Evolutionary conservation across 169 alveolate species (phyloP).

Genomic region (Cryptosporidium canis): DNA sequence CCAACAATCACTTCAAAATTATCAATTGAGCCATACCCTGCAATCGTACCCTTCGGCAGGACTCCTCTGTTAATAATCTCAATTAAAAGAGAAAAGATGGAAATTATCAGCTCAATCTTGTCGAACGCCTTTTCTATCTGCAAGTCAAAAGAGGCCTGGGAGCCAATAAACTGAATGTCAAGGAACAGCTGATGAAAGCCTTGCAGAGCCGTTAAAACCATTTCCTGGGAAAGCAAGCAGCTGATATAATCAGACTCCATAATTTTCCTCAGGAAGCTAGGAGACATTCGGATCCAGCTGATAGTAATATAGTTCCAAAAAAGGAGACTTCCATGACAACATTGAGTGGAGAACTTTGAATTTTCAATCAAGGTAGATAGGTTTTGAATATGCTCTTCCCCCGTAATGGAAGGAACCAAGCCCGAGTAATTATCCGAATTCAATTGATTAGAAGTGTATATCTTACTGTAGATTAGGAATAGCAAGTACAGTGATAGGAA

Average conservation of each 20-base stretch:
- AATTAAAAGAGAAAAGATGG: slow-evolving; percentile 33
- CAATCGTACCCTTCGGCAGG: slow-evolving; percentile 42
- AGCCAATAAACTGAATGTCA: not conserved
- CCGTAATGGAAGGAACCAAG: slow-evolving; percentile 43
- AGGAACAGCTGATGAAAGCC: slow-evolving; percentile 5
- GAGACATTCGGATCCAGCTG: slow-evolving; percentile 51
- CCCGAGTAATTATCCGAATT: not conserved
- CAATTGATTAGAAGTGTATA: not conserved
- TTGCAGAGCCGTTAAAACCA: not conserved
- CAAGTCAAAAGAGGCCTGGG: slow-evolving; percentile 1
- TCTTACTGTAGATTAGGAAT: slow-evolving; percentile 26
- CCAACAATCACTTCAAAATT: slow-evolving; percentile 19
- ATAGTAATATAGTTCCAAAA: slow-evolving; percentile 62
- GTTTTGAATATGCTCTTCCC: slow-evolving; percentile 53
- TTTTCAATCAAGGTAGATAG: not conserved
- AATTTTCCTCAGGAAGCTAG: slow-evolving; percentile 27
- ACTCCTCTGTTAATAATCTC: slow-evolving; percentile 41
- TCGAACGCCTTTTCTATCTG: not conserved
- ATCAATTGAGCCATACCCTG: slow-evolving; percentile 68
- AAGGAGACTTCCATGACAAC: slow-evolving; percentile 19
- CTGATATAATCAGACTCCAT: slow-evolving; percentile 51
- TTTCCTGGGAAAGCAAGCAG: slow-evolving; percentile 17
- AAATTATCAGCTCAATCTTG: slow-evolving; percentile 26
- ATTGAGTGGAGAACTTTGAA: slow-evolving; percentile 2
- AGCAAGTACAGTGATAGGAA: slow-evolving; percentile 39